These are phyloP conservation scores for Singerocomus inundabilis DNA, from an alignment of 1,284 basidiomycete genomes.

Conservation along the genomic window DNA sequence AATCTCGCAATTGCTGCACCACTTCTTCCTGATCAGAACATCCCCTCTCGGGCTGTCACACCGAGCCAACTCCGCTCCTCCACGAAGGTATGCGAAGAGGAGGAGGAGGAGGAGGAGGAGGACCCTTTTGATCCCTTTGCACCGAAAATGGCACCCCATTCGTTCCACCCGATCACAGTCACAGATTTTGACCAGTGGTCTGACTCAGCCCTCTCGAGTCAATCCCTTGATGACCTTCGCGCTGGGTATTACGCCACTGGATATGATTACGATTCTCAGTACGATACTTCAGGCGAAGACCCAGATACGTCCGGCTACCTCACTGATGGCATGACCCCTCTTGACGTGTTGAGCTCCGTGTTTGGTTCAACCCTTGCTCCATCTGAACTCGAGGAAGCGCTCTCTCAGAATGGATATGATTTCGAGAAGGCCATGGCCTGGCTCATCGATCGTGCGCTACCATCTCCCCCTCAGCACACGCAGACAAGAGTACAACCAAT, in stretches of 20 bases:
- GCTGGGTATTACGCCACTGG: constrained; percentile 33
- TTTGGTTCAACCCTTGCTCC: constrained; percentile 87
- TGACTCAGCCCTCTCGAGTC: constrained; percentile 40
- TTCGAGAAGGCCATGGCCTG: constrained; percentile 94
- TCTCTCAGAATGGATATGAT: constrained; percentile 86
- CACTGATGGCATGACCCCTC: constrained; percentile 92
- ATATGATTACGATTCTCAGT: constrained; percentile 38
- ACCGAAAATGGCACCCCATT: constrained; percentile 45
- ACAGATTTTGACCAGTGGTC: constrained; percentile 68
- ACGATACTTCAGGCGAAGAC: constrained; percentile 47
- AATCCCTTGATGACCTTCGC: constrained; percentile 48
- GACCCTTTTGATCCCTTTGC: constrained; percentile 77
- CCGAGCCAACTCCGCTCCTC: constrained; percentile 58
- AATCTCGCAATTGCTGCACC: constrained; percentile 89
- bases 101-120: constrained; percentile 69
- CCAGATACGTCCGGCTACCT: constrained; percentile 51
- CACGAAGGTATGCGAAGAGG: constrained; percentile 52
- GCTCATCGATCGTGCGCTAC: constrained; percentile 74
- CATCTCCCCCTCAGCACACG: constrained; percentile 41
- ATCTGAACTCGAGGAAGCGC: constrained; percentile 90
- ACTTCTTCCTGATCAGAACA: constrained; percentile 69
- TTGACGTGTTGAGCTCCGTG: constrained; percentile 92
- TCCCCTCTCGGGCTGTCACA: constrained; percentile 44
- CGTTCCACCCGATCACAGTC: constrained; percentile 60
- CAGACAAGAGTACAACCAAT: constrained; percentile 58